Evolutionary conservation across 2,329 filamentous ascomycete species (phyloP), one percentile per base, ranked within the genome.

Genomic region (Fonsecaea erecta): DNA sequence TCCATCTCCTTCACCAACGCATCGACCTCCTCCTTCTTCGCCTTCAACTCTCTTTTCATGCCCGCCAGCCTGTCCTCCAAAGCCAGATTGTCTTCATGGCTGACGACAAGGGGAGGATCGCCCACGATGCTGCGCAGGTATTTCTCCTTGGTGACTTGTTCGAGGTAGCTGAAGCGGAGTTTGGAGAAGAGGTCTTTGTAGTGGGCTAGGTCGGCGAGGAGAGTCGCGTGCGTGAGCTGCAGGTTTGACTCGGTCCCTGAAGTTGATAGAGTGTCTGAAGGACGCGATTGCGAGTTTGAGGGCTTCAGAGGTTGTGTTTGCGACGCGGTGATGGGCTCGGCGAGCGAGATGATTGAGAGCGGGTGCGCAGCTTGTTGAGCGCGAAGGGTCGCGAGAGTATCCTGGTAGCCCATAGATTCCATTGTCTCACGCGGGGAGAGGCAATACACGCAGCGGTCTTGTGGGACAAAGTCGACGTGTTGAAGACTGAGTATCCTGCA

Each of bases 141-240:
- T 74, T 97, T 96, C 77, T 99, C 95, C 79, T 98, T 99, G 52
- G 94, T 98, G 68, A 98, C 93, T 82, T 98, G 95, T 79, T 99
- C 95, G 72, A 97, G 90, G 79, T 98, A 98, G 70, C 91, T 96
- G 82, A 98, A 98, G 72, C 94, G 92, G 43, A 98, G 85, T 80
- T 99, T 98, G 48, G 92, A 90, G 78, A 98, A 99, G 21, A 98
- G 86, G 78, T 97, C 93, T 80, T 88, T 70, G 81, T 98, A 97
- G 78, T 98, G 93, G 32, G 85, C 83, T 30, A 98, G 83, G 77
- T 98, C 94, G 30, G 91, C 91, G 69, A 91, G 88, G 7, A 98
- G 83, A 18, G 89, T 89, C 16, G 90, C 86, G 0, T 93, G 92
- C 9, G 88, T 91, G 18, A 87, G 86, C 1, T 35, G 52, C 16